phyloP scores from a whole-genome alignment of 306 rosid species.

The Quercus wislizeni region DNA sequence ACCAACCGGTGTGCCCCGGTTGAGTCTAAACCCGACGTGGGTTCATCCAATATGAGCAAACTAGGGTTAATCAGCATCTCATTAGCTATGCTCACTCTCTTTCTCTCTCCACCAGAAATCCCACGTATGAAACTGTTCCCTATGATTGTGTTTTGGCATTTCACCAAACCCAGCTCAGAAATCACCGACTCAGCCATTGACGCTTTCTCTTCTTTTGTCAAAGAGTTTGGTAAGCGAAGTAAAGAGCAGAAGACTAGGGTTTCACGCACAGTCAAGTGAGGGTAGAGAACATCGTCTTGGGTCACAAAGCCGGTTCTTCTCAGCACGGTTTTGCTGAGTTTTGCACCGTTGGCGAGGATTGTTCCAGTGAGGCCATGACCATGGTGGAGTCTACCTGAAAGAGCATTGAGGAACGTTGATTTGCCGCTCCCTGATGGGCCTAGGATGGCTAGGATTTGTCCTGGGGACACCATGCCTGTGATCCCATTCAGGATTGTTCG shows the following conservation, averaged over 20 bases:
- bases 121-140: conserved; percentile 83
- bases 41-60: conserved; percentile 70
- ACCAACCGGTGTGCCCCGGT: conserved; percentile 76
- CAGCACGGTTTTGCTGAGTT: conserved; percentile 38
- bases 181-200: conserved; percentile 62
- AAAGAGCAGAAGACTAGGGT: conserved; percentile 77
- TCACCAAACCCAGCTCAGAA: conserved; percentile 54
- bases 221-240: conserved; percentile 56
- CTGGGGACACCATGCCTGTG: conserved; percentile 75
- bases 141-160: conserved; percentile 71
- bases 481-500: conserved; percentile 56
- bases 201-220: conserved; percentile 37
- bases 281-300: conserved; percentile 80
- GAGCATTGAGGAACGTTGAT: conserved; percentile 76
- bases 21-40: conserved; percentile 88
- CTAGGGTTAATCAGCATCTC: conserved; percentile 84
- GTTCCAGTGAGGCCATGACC: conserved; percentile 57
- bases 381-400: conserved; percentile 61
- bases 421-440: conserved; percentile 96
- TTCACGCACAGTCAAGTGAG: conserved; percentile 78
- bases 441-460: conserved; percentile 73
- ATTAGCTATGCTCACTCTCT: conserved; percentile 81
- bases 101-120: conserved; percentile 85
- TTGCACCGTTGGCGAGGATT: conserved; percentile 55
- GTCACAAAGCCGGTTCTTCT: conserved; percentile 76